Evolutionary conservation across 2,329 filamentous ascomycete genomes (phyloP).

Genomic region (Onygena corvina): DNA sequence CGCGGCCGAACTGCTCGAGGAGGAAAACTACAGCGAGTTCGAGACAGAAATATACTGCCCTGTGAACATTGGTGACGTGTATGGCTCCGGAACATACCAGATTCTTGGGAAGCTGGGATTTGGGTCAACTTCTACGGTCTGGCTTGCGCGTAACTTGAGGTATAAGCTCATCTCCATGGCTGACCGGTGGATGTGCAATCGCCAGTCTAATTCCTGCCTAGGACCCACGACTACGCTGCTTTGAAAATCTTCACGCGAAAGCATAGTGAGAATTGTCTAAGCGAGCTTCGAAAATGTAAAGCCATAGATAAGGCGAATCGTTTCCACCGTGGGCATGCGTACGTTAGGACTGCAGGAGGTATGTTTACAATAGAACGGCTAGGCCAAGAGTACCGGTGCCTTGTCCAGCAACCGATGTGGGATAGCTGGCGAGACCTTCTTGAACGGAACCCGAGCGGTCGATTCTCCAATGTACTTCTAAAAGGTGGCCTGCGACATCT

Average conservation of each 20-base stretch:
- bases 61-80: constrained; percentile 23
- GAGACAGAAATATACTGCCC: constrained; percentile 23
- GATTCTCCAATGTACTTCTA: constrained; percentile 16
- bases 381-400: constrained; percentile 20
- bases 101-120: constrained; percentile 25
- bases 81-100: constrained; percentile 20
- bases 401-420: constrained; percentile 24
- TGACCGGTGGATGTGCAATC: constrained; percentile 5
- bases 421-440: constrained; percentile 26
- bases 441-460: constrained; percentile 16
- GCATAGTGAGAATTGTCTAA: constrained; percentile 12
- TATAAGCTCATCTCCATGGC: constrained; percentile 12
- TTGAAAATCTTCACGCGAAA: constrained; percentile 20
- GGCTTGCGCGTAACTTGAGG: constrained; percentile 23
- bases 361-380: constrained; percentile 23
- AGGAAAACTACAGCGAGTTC: constrained; percentile 21
- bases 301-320: constrained; percentile 19
- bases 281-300: constrained; percentile 24
- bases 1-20: constrained; percentile 17
- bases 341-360: constrained; percentile 25
- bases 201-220: constrained; percentile 12
- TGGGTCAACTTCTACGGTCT: constrained; percentile 22
- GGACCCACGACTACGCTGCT: constrained; percentile 18
- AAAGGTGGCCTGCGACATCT: constrained; percentile 7
- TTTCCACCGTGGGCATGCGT: constrained; percentile 21